phyloP scores from a whole-genome alignment of 2,329 filamentous ascomycete genomes.

The Gaeumannomyces sp. region DNA sequence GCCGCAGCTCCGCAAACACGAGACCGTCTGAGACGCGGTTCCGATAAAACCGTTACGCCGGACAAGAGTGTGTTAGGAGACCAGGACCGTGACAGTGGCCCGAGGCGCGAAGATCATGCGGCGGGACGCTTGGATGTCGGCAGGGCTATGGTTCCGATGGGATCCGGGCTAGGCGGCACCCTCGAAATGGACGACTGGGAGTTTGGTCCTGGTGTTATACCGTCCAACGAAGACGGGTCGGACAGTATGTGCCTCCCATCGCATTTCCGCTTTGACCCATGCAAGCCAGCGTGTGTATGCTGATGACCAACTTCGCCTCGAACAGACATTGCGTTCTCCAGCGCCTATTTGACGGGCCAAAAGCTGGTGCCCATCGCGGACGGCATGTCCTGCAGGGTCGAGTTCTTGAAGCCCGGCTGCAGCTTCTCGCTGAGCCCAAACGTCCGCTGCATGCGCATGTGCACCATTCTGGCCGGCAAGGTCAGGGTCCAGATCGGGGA shows the following conservation, averaged over 20 bases:
- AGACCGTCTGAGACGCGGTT: not conserved
- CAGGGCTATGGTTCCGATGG: not conserved
- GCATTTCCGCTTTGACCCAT: not conserved
- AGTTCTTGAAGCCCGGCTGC: conserved; percentile 21
- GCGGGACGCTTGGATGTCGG: not conserved
- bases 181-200: conserved; percentile 31
- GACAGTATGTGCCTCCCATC: conserved; percentile 5
- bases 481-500: conserved; percentile 23
- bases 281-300: not conserved
- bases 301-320: not conserved
- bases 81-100: too few relatives aligned
- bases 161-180: not conserved
- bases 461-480: conserved; percentile 25
- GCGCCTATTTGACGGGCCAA: conserved; percentile 23
- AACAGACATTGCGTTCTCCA: conserved; percentile 28
- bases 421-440: conserved; percentile 18
- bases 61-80: not conserved
- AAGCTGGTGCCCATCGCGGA: conserved; percentile 20
- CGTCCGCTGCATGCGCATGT: conserved; percentile 17
- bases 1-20: too few relatives aligned
- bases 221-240: not conserved
- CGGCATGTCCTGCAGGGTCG: conserved; percentile 23
- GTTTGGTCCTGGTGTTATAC: conserved; percentile 27
- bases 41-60: not conserved
- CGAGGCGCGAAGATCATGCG: not conserved